A percentile compares a stretch with the other conserved stretches of the same genome.
phyloP scores from a whole-genome alignment of 2,329 filamentous ascomycete species.

The Orbilia brochopaga region DNA sequence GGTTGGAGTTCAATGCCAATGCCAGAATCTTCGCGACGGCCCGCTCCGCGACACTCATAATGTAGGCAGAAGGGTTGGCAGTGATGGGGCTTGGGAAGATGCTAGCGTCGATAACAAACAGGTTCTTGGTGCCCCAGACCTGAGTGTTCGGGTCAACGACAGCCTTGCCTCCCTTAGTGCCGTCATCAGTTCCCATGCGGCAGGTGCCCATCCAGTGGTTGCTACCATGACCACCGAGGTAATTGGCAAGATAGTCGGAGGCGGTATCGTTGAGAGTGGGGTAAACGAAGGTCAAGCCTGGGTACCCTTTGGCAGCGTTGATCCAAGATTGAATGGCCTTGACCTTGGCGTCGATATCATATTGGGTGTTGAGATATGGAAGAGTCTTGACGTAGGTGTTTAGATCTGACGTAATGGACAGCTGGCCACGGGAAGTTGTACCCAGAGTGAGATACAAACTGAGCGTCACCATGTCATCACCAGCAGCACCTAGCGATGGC shows the following conservation, averaged over 20 bases:
- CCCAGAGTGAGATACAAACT: conserved; percentile 64
- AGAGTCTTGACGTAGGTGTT: conserved; percentile 64
- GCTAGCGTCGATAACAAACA: conserved; percentile 71
- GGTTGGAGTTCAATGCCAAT: conserved; percentile 53
- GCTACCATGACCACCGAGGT: conserved; percentile 49
- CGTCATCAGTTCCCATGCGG: conserved; percentile 67
- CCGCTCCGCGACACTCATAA: conserved; percentile 70
- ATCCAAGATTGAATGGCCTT: conserved; percentile 68
- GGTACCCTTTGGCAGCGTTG: conserved; percentile 63
- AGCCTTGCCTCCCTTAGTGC: conserved; percentile 59
- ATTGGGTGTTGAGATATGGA: conserved; percentile 67
- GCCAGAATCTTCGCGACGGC: conserved; percentile 64
- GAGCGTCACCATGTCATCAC: conserved; percentile 60
- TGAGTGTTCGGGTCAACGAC: conserved; percentile 70
- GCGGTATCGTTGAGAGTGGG: conserved; percentile 64
- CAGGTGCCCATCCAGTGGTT: conserved; percentile 63
- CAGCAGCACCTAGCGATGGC: conserved; percentile 60
- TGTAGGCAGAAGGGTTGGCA: conserved; percentile 70
- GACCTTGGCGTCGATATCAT: conserved; percentile 70
- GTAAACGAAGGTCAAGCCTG: conserved; percentile 65
- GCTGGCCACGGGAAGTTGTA: conserved; percentile 61
- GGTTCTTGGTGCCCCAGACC: conserved; percentile 72
- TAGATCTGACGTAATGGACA: conserved; percentile 58
- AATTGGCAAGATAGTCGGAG: conserved; percentile 57
- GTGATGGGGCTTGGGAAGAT: conserved; percentile 74